These are phyloP conservation scores for Podila epicladia DNA, from an alignment of 192 early-diverging fungal species.

Conservation along the genomic window DNA sequence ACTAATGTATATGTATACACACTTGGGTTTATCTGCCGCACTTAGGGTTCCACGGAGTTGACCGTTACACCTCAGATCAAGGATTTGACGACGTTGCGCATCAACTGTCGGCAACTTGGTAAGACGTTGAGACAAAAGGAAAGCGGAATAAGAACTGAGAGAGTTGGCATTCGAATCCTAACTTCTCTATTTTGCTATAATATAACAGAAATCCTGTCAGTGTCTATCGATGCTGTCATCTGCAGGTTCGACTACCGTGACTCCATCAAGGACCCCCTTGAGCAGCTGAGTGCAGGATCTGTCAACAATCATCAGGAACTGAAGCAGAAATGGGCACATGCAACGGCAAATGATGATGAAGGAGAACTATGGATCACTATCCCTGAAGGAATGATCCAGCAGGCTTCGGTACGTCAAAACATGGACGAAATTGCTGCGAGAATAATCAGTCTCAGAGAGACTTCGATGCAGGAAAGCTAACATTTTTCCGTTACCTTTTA, in stretches of 20 bases:
- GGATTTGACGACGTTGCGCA: conserved; percentile 45
- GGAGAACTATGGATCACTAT: conserved; percentile 56
- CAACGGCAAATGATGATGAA: conserved; percentile 59
- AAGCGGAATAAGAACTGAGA: not conserved
- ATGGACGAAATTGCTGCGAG: not conserved
- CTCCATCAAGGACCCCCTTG: conserved; percentile 52
- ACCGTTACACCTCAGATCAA: conserved; percentile 55
- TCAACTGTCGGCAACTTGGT: conserved; percentile 62
- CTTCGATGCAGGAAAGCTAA: no score
- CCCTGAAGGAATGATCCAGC: conserved; percentile 43
- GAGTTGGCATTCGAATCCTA: not conserved
- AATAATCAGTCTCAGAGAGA: not conserved
- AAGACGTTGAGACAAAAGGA: conserved; percentile 1
- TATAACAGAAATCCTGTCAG: conserved; percentile 45
- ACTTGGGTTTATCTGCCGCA: no score
- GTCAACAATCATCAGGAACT: conserved; percentile 59
- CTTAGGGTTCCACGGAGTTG: conserved; percentile 61
- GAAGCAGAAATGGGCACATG: conserved; percentile 55
- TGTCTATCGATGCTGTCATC: conserved; percentile 41
- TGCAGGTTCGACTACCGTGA: conserved; percentile 54
- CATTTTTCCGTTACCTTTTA: conserved; percentile 2
- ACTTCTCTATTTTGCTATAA: not conserved
- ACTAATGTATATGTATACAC: not conserved
- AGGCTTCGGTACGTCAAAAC: conserved; percentile 22
- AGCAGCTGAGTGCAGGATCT: conserved; percentile 39